Conservation (phyloP, 371 early-diverging fungal genomes). For the Astathelohania contejeani region DNA sequence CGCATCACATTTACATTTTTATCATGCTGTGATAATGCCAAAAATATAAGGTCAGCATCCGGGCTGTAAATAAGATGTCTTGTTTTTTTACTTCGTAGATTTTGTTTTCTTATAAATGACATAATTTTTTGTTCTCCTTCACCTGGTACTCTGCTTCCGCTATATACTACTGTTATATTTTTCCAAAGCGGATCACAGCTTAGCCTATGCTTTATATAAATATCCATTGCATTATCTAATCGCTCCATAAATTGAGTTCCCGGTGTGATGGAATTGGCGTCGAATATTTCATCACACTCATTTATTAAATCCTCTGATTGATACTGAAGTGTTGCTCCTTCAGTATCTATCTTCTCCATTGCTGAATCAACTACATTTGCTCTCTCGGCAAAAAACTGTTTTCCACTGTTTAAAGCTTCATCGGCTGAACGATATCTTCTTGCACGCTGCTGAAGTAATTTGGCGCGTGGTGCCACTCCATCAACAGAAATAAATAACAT, state of each 20-base stretch:
- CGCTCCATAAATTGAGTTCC: conserved; percentile 94
- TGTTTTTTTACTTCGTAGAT: conserved; percentile 59
- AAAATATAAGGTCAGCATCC: conserved; percentile 97
- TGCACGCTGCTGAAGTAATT: conserved; percentile 95
- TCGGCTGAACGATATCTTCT: conserved; percentile 83
- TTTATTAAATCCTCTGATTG: conserved; percentile 8
- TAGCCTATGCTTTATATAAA: conserved; percentile 70
- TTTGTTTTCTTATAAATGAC: conserved; percentile 80
- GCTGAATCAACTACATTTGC: not conserved
- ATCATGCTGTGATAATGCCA: conserved; percentile 88
- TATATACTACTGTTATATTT: conserved; percentile 63
- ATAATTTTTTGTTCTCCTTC: conserved; percentile 99
- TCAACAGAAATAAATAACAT: conserved; percentile 88
- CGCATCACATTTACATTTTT: conserved; percentile 82
- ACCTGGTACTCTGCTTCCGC: conserved; percentile 84
- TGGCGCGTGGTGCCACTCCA: conserved; percentile 96
- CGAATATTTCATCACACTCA: conserved; percentile 60
- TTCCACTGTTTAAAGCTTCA: conserved; percentile 50
- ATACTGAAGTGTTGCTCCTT: conserved; percentile 55
- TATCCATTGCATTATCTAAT: conserved; percentile 64
- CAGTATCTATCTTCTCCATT: conserved; percentile 55
- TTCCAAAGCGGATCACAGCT: conserved; percentile 73
- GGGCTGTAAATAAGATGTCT: conserved; percentile 82
- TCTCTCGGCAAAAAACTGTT: not conserved
- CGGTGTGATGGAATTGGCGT: conserved; percentile 95